A percentile compares a stretch with the other conserved stretches of the same genome.
Conservation (phyloP, 441 rosid genomes). For the Pelargonium fulgidum region DNA sequence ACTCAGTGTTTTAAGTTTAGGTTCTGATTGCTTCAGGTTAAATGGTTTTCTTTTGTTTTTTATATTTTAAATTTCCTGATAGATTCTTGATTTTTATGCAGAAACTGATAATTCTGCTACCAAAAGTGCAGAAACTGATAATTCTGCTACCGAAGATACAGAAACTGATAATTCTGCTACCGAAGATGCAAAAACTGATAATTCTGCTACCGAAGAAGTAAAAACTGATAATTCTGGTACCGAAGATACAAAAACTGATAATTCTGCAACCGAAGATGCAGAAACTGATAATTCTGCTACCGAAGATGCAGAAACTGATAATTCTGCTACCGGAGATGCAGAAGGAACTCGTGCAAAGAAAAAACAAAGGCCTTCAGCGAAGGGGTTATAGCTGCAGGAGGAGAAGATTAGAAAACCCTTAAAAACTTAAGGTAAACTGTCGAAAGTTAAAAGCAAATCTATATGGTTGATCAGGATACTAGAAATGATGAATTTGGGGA, state of each 20-base stretch:
- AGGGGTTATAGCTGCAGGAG: conserved; percentile 87
- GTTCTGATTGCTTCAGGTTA: conserved; percentile 6
- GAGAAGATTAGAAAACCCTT: conserved; percentile 63
- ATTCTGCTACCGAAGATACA: too few species aligned
- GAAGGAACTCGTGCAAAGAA: conserved; percentile 68
- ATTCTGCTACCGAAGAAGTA: too few species aligned
- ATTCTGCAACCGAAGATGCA: too few species aligned
- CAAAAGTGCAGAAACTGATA: too few species aligned
- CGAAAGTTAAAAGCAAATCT: conserved; percentile 52
- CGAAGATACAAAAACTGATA: too few species aligned
- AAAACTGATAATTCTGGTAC: too few species aligned
- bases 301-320: too few species aligned
- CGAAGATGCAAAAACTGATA: too few species aligned
- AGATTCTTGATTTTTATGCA: conserved; percentile 15
- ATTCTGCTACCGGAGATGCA: too few species aligned
- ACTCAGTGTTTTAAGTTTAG: not conserved
- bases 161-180: too few species aligned
- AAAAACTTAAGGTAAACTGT: conserved; percentile 47
- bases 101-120: conserved; percentile 19
- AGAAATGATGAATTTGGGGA: conserved; percentile 43
- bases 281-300: too few species aligned
- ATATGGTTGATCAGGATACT: conserved; percentile 41
- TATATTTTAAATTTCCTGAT: conserved; percentile 12
- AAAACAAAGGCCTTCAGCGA: conserved; percentile 85
- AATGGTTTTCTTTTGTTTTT: too few species aligned